Evolutionary conservation across 108 stramenopile genomes (phyloP), one percentile per base, ranked within the genome.

Genomic region (Parietichytrium sp.): DNA sequence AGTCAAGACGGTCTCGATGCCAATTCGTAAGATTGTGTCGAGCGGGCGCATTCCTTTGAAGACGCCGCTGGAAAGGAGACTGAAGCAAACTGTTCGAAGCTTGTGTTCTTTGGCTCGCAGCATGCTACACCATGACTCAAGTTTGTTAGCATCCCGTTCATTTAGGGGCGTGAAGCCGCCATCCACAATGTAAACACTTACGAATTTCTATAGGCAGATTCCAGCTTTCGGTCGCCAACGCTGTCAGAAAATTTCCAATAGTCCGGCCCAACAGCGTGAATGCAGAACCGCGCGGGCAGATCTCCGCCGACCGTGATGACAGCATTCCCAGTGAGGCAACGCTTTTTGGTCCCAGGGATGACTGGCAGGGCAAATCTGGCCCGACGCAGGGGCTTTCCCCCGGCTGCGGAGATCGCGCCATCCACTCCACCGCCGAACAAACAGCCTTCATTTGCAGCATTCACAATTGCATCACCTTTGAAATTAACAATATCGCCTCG

Each of bases 241-340:
- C n/a, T n/a, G n/a, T n/a, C n/a, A n/a, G n/a, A n/a, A n/a, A n/a
- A n/a, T n/a, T n/a, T n/a, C n/a, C n/a, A n/a, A 79, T 92, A 94
- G 83, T 89, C 84, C 3, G 94, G 94, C 45, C 94, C 94, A 16
- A 94, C 94, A 18, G 93, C 93, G 88, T 94, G 94, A 52, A 94
- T 92, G 36, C 92, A 90, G 80, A 89, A 87, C 2, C 83, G 80
- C 15, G 87, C 86, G 20, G 80, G 15, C 29, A 94, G 54, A 8
- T 53, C 48, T 31, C 90, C 93, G 48, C 91, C 92, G 0, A 54
- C 92, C 18, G 92, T 93, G 3, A 91, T 72, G 1, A 90, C 87
- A 0, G 94, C 94, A 29, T 82, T 54, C 30, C 93, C 93, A 1
- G 91, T 91, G 0, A 36, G 83, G 78, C 93, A 94, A 10, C 94